A percentile compares a stretch with the other conserved stretches of the same genome.
Conservation (phyloP, 2,329 filamentous ascomycete species). For the Aspergillus piperis region DNA sequence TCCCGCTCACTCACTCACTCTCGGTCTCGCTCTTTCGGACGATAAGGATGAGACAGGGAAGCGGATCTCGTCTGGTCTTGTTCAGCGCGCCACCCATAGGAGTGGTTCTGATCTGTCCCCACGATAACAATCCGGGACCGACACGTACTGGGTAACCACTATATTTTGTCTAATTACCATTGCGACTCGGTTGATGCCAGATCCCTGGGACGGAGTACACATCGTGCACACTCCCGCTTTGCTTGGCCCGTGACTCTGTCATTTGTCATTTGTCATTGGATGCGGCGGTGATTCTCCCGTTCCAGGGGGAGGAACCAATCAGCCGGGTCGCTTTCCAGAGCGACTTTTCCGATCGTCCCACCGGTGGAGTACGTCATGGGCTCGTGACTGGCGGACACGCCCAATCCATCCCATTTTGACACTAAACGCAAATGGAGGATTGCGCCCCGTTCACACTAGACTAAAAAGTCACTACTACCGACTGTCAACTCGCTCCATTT, state of each 20-base stretch:
- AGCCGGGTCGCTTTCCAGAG: constrained; percentile 15
- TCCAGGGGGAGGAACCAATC: constrained; percentile 16
- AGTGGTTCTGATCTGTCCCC: neutral
- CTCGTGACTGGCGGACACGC: constrained; percentile 12
- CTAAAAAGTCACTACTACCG: constrained; percentile 8
- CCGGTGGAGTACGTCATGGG: constrained; percentile 14
- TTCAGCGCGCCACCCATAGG: neutral
- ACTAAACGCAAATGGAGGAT: constrained; percentile 2
- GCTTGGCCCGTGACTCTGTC: constrained; percentile 1
- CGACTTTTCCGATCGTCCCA: constrained; percentile 20
- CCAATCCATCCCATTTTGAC: constrained; percentile 11
- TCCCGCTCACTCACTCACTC: neutral
- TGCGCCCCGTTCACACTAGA: constrained; percentile 3
- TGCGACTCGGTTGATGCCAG: too few species aligned
- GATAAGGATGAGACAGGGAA: constrained; percentile 1
- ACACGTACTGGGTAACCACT: neutral
- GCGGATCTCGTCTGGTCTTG: neutral
- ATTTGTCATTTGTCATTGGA: constrained; percentile 7
- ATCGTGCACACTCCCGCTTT: neutral
- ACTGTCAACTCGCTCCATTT: constrained; percentile 5
- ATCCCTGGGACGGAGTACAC: neutral
- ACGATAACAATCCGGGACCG: neutral
- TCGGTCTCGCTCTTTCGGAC: neutral
- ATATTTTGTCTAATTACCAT: neutral
- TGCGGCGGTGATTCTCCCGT: neutral